Conservation (phyloP, 805 yeast genomes). For the Myxozyma geophila region DNA sequence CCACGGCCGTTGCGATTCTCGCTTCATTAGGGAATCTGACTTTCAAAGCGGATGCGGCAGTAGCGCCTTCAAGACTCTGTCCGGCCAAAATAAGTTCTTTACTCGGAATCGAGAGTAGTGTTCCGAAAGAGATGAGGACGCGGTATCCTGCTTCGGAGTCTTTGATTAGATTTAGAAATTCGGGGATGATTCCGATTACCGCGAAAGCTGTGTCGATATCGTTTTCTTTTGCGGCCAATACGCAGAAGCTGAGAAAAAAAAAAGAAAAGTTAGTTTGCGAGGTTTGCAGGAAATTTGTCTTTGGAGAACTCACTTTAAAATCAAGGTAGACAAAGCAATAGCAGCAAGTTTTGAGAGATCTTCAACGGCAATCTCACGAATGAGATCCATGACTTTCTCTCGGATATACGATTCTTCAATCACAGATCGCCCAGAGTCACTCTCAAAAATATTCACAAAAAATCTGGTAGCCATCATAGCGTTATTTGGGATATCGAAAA, state of each 20-base stretch:
- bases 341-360: constrained; percentile 18
- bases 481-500: constrained; percentile 45
- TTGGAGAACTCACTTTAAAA: constrained; percentile 41
- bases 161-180: constrained; percentile 43
- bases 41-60: constrained; percentile 12
- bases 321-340: constrained; percentile 35
- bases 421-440: constrained; percentile 39
- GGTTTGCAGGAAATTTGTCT: constrained; percentile 9
- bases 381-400: constrained; percentile 27
- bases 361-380: constrained; percentile 12
- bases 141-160: constrained; percentile 74
- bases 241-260: constrained; percentile 46
- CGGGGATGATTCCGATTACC: constrained; percentile 43
- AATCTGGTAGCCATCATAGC: constrained; percentile 63
- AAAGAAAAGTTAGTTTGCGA: constrained; percentile 3
- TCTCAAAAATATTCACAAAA: constrained; percentile 58
- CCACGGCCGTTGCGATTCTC: constrained; percentile 21
- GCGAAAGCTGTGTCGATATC: constrained; percentile 41
- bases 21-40: constrained; percentile 13
- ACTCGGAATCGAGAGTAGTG: constrained; percentile 46
- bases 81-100: constrained; percentile 25
- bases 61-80: constrained; percentile 26
- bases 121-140: constrained; percentile 64
- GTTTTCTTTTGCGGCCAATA: constrained; percentile 50
- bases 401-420: constrained; percentile 22